Base-by-base conservation (phyloP, 495 filamentous ascomycete species). In the Friedmanniomyces endolithicus region DNA sequence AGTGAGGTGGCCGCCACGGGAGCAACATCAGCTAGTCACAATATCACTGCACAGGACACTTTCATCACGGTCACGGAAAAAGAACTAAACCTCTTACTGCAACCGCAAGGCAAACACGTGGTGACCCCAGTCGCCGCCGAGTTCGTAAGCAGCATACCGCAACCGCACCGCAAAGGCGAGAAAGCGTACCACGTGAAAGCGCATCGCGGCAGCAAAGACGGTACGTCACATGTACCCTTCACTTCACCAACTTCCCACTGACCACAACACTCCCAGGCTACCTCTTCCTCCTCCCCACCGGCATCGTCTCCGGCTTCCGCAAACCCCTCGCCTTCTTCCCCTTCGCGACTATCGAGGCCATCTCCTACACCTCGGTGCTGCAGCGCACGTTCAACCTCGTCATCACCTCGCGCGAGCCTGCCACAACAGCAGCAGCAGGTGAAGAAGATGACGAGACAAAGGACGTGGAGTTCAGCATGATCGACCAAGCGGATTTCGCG, bases 381-480 rank as follows among this genome's bases (percentile, higher is more conserved):
- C 88, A 92, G 61, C 81, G 87, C 7, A 97, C 92, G 0, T 97
- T 98, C 71, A 96, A 97, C 57, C 81, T 98, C 24, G 85, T 84
- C 31, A 78, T 96, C 29, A 44, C 55, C 6, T 70, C 69, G 44
- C 62, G 64, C 0, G 53, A 63, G 25, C 40, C 24, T n/a, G 52
- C 29, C 37, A 25, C 25, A 17, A 25, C 39, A 50, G 33, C 67
- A 9, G 1, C 63, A n/a, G 35, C 40, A 4, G 65, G 64, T 6
- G 71, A 34, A 3, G 23, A 33, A 8, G 57, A 55, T 35, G 43
- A 50, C 25, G 48, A 60, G 14, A 24, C 31, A 3, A 62, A 66
- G 40, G 69, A 72, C 19, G 40, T 68, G 39, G 70, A 72, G 53
- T 71, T 71, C 53, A 56, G 53, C 31, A 72, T 72, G 70, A 22